Evolutionary conservation across 1,284 basidiomycete genomes (phyloP), one percentile per base, ranked within the genome.

Genomic region (Cutaneotrichosporon sp.): DNA sequence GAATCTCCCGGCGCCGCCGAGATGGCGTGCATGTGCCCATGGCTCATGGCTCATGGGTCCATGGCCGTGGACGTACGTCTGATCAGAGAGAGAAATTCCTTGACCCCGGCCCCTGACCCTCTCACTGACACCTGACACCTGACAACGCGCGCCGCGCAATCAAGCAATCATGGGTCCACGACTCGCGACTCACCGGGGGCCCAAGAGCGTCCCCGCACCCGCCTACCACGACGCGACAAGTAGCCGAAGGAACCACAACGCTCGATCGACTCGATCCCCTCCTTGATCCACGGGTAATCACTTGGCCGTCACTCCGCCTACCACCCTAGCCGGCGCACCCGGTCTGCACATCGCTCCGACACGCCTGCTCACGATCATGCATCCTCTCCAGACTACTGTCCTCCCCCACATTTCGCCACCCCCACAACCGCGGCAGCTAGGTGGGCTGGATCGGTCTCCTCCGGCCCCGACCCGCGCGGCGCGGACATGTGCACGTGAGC

Each of bases 261-360:
- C 25, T 27, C 47, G 18, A 50, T 50, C 47, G 47, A 50, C 25
- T 50, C 47, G 18, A 50, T 46, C 6, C 45, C 16, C 25, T 50
- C 47, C 16, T n/a, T n/a, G n/a, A 11, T n/a, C 22, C 25, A 31
- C 47, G 47, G 47, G 47, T 50, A 50, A 31, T 29, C 47, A 29
- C 47, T 14, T 50, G 27, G 8, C 27, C 38, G 38, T 20, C 25
- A 27, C 47, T 18, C 27, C 47, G 24, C 24, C 24, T 50, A 31
- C 38, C 18, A 18, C 38, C 18, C 18, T 42, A 42, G 18, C 38
- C 38, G 38, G 38, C 38, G 18, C 18, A 18, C 38, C 18, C 13
- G 18, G 16, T 18, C 18, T 31, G 13, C 27, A 50, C 47, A 29
- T 25, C 47, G 27, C 25, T 18, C 47, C 47, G 25, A 50, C 16